Conservation (phyloP, 805 yeast species). For the Hanseniaspora nectarophila region DNA sequence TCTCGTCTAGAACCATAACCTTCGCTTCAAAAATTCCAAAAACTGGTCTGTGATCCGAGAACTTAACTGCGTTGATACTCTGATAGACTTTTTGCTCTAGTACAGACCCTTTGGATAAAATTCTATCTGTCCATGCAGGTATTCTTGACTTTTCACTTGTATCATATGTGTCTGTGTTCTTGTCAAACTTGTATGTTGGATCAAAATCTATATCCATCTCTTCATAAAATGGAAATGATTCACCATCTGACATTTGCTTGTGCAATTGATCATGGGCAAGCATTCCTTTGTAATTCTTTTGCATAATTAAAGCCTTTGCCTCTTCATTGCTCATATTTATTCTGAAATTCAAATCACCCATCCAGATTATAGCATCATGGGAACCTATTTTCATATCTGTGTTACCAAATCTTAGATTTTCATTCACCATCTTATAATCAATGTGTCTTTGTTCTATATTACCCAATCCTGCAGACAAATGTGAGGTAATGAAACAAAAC, state of each 20-base stretch:
- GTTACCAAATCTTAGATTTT: conserved; percentile 50
- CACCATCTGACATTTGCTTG: conserved; percentile 61
- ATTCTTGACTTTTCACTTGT: conserved; percentile 82
- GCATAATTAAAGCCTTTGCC: conserved; percentile 46
- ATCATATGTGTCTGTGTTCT: conserved; percentile 71
- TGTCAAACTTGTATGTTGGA: conserved; percentile 92
- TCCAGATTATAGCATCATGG: conserved; percentile 75
- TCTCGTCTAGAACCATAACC: conserved; percentile 55
- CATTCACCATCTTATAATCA: conserved; percentile 68
- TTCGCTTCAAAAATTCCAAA: conserved; percentile 55
- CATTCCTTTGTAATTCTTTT: conserved; percentile 39
- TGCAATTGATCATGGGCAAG: conserved; percentile 68
- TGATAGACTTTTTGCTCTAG: conserved; percentile 52
- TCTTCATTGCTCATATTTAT: conserved; percentile 59
- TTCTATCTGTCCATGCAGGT: conserved; percentile 97
- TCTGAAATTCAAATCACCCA: conserved; percentile 89
- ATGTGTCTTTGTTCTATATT: conserved; percentile 73
- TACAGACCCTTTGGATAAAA: conserved; percentile 51
- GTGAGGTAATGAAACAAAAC: conserved; percentile 72
- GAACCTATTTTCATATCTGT: conserved; percentile 48
- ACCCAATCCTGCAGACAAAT: conserved; percentile 85
- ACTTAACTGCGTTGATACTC: conserved; percentile 42
- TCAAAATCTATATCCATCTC: conserved; percentile 71
- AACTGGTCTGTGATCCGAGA: conserved; percentile 89
- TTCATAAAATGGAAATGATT: conserved; percentile 67